Percentiles rank a stretch among this genome's conserved stretches.
phyloP scores from a whole-genome alignment of 2,329 filamentous ascomycete genomes.

The Diaporthe amygdali region DNA sequence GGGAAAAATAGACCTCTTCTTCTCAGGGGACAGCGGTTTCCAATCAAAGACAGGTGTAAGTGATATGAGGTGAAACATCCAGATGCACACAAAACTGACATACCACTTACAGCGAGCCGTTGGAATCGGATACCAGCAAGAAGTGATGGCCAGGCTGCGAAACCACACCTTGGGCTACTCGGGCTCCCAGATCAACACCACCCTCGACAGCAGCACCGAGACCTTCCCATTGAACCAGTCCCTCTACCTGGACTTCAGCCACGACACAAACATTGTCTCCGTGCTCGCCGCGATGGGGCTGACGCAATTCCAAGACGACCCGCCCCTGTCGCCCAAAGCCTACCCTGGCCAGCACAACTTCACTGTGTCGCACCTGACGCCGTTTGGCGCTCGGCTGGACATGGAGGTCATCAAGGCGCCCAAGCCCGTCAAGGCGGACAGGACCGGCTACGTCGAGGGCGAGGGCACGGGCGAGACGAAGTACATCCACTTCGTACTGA shows the following conservation, averaged over 20 bases:
- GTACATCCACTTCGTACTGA: constrained; percentile 77
- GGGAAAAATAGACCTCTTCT: constrained; percentile 55
- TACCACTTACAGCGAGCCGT: constrained; percentile 59
- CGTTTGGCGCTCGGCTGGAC: constrained; percentile 74
- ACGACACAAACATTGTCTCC: constrained; percentile 76
- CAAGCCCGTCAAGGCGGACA: constrained; percentile 61
- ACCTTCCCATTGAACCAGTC: constrained; percentile 78
- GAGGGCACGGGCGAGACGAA: constrained; percentile 52
- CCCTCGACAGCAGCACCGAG: constrained; percentile 67
- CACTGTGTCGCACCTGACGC: constrained; percentile 70
- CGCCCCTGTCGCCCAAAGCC: constrained; percentile 58
- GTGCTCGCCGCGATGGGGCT: constrained; percentile 76
- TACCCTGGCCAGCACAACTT: constrained; percentile 66
- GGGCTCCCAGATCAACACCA: constrained; percentile 69
- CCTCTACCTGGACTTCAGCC: constrained; percentile 79
- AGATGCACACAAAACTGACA: not conserved
- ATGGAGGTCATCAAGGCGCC: constrained; percentile 77
- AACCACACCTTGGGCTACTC: constrained; percentile 68
- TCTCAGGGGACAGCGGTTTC: constrained; percentile 66
- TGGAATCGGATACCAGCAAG: constrained; percentile 76
- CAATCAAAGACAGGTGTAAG: constrained; percentile 66
- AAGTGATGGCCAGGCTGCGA: constrained; percentile 72
- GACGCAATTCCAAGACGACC: constrained; percentile 62
- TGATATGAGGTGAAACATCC: constrained; percentile 10
- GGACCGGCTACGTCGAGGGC: constrained; percentile 55